Percentiles rank a stretch among this genome's conserved stretches.
phyloP scores from a whole-genome alignment of 2,329 filamentous ascomycete species.

The Penicillium rolfsii region DNA sequence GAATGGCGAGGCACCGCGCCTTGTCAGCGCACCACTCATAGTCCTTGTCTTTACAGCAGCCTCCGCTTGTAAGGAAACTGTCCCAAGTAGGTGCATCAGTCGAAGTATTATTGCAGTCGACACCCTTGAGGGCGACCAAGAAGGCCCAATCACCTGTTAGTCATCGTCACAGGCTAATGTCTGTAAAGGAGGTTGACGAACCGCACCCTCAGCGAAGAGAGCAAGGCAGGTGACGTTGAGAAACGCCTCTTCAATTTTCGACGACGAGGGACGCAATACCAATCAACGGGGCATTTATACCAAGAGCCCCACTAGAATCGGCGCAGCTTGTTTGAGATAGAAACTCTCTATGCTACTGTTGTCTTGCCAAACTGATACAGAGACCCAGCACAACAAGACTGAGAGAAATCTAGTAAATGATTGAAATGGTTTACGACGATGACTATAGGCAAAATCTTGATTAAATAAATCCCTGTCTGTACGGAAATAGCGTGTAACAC shows the following conservation, averaged over 20 bases:
- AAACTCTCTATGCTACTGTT: slow-evolving; percentile 20
- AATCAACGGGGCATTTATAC: slow-evolving; percentile 24
- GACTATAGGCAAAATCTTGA: background rate
- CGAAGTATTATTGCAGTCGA: slow-evolving; percentile 16
- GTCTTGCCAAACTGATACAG: slow-evolving; percentile 27
- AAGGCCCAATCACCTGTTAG: slow-evolving; percentile 18
- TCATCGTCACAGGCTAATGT: background rate
- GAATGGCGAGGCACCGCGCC: slow-evolving; percentile 19
- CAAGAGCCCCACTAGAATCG: slow-evolving; percentile 27
- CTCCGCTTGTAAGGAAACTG: slow-evolving; percentile 26
- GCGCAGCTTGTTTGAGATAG: slow-evolving; percentile 30
- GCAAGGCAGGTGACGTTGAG: slow-evolving; percentile 19
- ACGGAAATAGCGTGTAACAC: background rate
- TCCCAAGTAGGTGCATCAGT: slow-evolving; percentile 13
- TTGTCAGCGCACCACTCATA: slow-evolving; percentile 9
- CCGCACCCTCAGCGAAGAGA: slow-evolving; percentile 29
- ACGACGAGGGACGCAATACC: slow-evolving; percentile 22
- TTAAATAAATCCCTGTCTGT: background rate
- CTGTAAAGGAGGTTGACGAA: slow-evolving; percentile 14
- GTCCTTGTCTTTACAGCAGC: slow-evolving; percentile 14
- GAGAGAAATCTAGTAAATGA: slow-evolving; percentile 22
- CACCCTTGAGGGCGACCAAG: slow-evolving; percentile 25
- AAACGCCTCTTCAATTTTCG: slow-evolving; percentile 16
- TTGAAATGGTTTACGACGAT: background rate
- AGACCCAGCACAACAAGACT: slow-evolving; percentile 29